Base-by-base conservation (phyloP, 352 stramenopile genomes). In the Globisporangium viniferum region DNA sequence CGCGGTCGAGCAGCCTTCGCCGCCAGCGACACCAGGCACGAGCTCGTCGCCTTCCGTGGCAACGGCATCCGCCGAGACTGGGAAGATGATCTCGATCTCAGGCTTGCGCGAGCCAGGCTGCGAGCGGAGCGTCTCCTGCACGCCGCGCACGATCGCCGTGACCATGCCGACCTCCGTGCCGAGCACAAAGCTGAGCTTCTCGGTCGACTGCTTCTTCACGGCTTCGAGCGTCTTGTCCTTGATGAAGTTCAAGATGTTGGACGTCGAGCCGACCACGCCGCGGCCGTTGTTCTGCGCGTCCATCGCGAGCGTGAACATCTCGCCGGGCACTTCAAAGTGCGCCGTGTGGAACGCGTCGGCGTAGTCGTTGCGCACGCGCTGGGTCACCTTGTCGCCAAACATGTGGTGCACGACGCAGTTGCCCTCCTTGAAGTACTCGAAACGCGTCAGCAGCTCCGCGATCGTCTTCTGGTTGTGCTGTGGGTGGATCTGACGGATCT, bases 371-470 rank as follows among this genome's bases (percentile, higher is more conserved):
- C 88, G 81, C 57, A 99, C 96, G 18, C 92, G 90, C 51, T 97
- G 76, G 18, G 97, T 98, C 44, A 99, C 94, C 55, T 96, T 92
- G 68, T 96, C 80, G 46, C 96, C 96, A 77, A 99, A 99, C 96
- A 99, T 99, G 84, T 99, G 97, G 86, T 99, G 97, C 46, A 99
- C 96, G 29, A 99, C 87, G 71, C 96, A 99, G 79, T 99, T 99
- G 27, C 97, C 97, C 76, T 94, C 84, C 66, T 98, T 98, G 56
- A 98, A 99, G 59, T 98, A 98, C 60, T 97, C 73, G 49, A 99
- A 97, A 58, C 88, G 93, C 35, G 88, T 86, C 24, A 96, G 80
- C 35, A 98, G 70, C 35, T 86, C 44, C 35, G 78, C 69, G 35
- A 99, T 91, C 1, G 83, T 92, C 73, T 90, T 82, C 49, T 76